Evolutionary conservation across 331 rosid species (phyloP).

Genomic region (Dryas integrifolia): DNA sequence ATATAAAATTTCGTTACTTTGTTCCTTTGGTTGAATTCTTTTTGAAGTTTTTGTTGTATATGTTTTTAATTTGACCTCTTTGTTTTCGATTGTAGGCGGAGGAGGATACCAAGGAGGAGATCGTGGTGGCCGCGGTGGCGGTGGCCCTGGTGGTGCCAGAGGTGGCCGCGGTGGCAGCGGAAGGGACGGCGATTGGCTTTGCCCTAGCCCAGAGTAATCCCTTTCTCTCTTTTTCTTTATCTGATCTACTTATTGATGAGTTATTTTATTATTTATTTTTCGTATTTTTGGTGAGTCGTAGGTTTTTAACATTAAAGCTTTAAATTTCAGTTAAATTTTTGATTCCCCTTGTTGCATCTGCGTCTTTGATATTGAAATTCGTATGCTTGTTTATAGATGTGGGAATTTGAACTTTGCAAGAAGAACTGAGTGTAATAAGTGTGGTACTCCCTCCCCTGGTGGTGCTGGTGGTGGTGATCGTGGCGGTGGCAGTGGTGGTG

Average conservation of each 20-base stretch:
- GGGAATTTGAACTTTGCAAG: slow-evolving; percentile 93
- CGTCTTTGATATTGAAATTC: slow-evolving; percentile 13
- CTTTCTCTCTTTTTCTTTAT: neutral
- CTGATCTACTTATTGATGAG: neutral
- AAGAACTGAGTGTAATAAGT: slow-evolving; percentile 93
- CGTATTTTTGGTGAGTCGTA: neutral
- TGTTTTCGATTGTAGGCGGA: slow-evolving; percentile 31
- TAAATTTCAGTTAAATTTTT: neutral
- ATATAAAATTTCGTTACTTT: neutral
- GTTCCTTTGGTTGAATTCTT: neutral
- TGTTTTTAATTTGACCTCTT: slow-evolving; percentile 1
- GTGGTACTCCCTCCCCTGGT: slow-evolving; percentile 80
- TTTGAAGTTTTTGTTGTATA: neutral
- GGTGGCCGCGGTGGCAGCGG: slow-evolving; percentile 88
- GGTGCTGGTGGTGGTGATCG: slow-evolving; percentile 46
- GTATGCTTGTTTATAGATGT: slow-evolving; percentile 53
- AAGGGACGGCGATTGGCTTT: slow-evolving; percentile 97
- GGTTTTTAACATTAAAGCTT: neutral
- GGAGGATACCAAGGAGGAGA: slow-evolving; percentile 89
- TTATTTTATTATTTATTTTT: neutral
- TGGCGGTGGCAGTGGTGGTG: slow-evolving; percentile 30
- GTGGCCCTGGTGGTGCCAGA: slow-evolving; percentile 40
- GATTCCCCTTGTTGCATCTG: neutral
- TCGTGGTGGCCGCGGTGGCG: slow-evolving; percentile 71
- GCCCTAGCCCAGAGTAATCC: slow-evolving; percentile 79